Evolutionary conservation across 1,284 basidiomycete genomes (phyloP).

Genomic region (Xerocomus nothofagi): DNA sequence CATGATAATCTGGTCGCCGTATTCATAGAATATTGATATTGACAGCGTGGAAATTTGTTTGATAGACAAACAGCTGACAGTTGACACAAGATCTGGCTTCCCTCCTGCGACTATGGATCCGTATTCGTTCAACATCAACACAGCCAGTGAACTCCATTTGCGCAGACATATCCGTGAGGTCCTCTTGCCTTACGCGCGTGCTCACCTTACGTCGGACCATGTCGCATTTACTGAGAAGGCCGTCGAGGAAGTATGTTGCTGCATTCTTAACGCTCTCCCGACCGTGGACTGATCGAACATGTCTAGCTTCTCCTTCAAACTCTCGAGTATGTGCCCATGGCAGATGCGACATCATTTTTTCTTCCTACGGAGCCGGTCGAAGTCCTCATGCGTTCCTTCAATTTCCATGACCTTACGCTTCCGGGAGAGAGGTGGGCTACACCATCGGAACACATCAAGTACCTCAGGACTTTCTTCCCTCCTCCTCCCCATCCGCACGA

Average conservation of each 20-base stretch:
- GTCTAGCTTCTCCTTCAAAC: constrained; percentile 45
- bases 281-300: constrained; percentile 7
- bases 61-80: not conserved
- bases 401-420: constrained; percentile 34
- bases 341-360: constrained; percentile 49
- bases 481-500: constrained; percentile 21
- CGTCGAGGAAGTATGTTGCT: constrained; percentile 44
- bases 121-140: constrained; percentile 19
- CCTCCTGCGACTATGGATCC: constrained; percentile 16
- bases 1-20: not conserved
- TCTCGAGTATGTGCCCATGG: constrained; percentile 44
- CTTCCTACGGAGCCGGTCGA: constrained; percentile 53
- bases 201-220: constrained; percentile 58
- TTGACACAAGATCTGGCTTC: not conserved
- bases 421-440: constrained; percentile 48
- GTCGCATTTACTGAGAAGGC: constrained; percentile 51
- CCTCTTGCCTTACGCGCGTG: constrained; percentile 51
- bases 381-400: constrained; percentile 37
- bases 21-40: not conserved
- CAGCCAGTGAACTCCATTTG: constrained; percentile 32
- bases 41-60: constrained; percentile 9
- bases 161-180: constrained; percentile 52
- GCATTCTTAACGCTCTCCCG: not conserved
- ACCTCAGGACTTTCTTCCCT: constrained; percentile 38
- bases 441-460: constrained; percentile 37